These are phyloP conservation scores for Stevia rebaudiana DNA, from an alignment of 140 eudicot genomes.

Conservation along the genomic window DNA sequence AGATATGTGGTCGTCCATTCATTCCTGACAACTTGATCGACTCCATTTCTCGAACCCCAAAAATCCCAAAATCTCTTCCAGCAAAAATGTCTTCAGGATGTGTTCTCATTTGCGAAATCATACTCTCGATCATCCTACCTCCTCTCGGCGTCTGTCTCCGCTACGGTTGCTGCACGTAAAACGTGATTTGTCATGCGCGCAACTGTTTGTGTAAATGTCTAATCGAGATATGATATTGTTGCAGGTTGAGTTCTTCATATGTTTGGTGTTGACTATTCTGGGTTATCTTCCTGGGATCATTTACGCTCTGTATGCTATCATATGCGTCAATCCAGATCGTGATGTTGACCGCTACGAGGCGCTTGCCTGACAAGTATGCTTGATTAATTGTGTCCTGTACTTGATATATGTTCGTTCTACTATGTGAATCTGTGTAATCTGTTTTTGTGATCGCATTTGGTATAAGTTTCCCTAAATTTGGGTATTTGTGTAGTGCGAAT, in stretches of 20 bases:
- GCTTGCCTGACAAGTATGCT: slow-evolving; percentile 37
- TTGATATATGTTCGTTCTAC: slow-evolving; percentile 3
- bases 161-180: slow-evolving; percentile 84
- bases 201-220: slow-evolving; percentile 23
- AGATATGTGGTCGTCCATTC: slow-evolving; percentile 6
- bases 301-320: slow-evolving; percentile 69
- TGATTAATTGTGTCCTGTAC: neutral
- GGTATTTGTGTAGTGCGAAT: slow-evolving; percentile 12
- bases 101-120: slow-evolving; percentile 55
- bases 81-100: slow-evolving; percentile 54
- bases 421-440: slow-evolving; percentile 3
- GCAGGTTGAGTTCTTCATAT: slow-evolving; percentile 71
- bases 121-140: slow-evolving; percentile 73
- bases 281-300: slow-evolving; percentile 89
- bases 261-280: slow-evolving; percentile 65
- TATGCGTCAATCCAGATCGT: slow-evolving; percentile 42
- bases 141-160: slow-evolving; percentile 88
- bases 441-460: slow-evolving; percentile 4
- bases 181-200: slow-evolving; percentile 4
- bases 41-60: neutral
- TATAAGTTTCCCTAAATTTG: neutral
- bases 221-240: slow-evolving; percentile 11
- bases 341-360: slow-evolving; percentile 29
- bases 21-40: neutral
- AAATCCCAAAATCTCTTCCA: neutral